Base-by-base conservation (phyloP, 2,329 filamentous ascomycete genomes). In the Dactylellina leptospora region DNA sequence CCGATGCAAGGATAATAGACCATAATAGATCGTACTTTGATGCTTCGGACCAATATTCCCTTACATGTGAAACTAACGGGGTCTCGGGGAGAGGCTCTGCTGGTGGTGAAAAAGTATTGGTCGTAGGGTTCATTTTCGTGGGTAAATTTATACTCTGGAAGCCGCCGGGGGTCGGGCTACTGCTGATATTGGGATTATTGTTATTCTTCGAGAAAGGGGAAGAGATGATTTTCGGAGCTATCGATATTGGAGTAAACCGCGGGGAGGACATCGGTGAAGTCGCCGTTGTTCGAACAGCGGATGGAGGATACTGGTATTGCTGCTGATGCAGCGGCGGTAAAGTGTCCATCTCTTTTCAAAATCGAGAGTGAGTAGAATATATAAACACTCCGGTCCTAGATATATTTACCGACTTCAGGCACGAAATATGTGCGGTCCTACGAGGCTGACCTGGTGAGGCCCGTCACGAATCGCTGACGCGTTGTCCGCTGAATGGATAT, bases 1-100 rank as follows among this genome's bases (percentile, higher is more conserved):
- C 66, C 1, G 66, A 47, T 13, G 66, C 62, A 16, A 54, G 33
- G 18, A 72, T 44, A 28, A 63, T 63, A 5, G 66, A 72, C 58
- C 59, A 72, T 5, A 72, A 38, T 2, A 72, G 53, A 10, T 72
- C 66, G 40, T 63, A 63, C 51, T 72, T 72, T 13, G 62, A 42
- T 1, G 59, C 20, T 23, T 72, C 66, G 51, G 42, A 53, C 66
- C 66, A 72, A 44, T 59, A 58, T 51, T 72, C 66, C 1, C 66
- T 54, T 40, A n/a, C 36, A 40, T 40, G 18, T n/a, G 8, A 40
- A 4, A 16, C 5, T 40, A 16, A 16, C 8, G 36, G 18, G 36
- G 36, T 40, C n/a, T n/a, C n/a, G n/a, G n/a, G n/a, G n/a, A n/a
- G n/a, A n/a, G n/a, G 55, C n/a, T 48, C 25, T 2, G 13, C 10